These are phyloP conservation scores for Malbranchea cinnamomea DNA, from an alignment of 2,329 filamentous ascomycete genomes.

Conservation along the genomic window DNA sequence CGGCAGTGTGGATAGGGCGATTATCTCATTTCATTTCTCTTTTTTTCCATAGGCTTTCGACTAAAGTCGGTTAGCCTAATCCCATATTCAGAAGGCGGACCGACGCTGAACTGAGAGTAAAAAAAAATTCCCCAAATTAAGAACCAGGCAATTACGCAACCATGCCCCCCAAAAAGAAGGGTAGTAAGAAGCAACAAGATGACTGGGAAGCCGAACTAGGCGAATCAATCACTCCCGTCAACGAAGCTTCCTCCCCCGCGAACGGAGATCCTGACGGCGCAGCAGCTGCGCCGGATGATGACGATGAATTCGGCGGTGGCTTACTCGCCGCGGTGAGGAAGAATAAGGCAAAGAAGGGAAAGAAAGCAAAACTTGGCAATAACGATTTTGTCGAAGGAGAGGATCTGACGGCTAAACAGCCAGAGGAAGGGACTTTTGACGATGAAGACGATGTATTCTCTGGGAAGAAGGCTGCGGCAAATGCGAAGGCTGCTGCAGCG, in stretches of 20 bases:
- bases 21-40: too few species aligned
- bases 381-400: slow-evolving; percentile 65
- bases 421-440: slow-evolving; percentile 66
- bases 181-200: slow-evolving; percentile 67
- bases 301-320: slow-evolving; percentile 43
- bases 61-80: too few species aligned
- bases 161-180: slow-evolving; percentile 95
- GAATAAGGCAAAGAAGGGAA: slow-evolving; percentile 75
- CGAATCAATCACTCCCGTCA: slow-evolving; percentile 44
- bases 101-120: too few species aligned
- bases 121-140: too few species aligned
- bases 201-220: slow-evolving; percentile 93
- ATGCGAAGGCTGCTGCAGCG: slow-evolving; percentile 35
- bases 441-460: slow-evolving; percentile 81
- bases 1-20: too few species aligned
- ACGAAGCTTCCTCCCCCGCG: slow-evolving; percentile 2
- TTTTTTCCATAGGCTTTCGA: too few species aligned
- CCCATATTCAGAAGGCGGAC: too few species aligned
- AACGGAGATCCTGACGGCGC: slow-evolving; percentile 14
- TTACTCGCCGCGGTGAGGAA: slow-evolving; percentile 69
- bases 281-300: slow-evolving; percentile 40
- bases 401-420: slow-evolving; percentile 51
- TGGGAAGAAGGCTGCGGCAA: slow-evolving; percentile 59
- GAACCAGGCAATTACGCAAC: slow-evolving; percentile 1
- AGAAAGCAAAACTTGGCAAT: slow-evolving; percentile 62